Conservation (phyloP, 352 stramenopile genomes). For the Phytophthora melonis region DNA sequence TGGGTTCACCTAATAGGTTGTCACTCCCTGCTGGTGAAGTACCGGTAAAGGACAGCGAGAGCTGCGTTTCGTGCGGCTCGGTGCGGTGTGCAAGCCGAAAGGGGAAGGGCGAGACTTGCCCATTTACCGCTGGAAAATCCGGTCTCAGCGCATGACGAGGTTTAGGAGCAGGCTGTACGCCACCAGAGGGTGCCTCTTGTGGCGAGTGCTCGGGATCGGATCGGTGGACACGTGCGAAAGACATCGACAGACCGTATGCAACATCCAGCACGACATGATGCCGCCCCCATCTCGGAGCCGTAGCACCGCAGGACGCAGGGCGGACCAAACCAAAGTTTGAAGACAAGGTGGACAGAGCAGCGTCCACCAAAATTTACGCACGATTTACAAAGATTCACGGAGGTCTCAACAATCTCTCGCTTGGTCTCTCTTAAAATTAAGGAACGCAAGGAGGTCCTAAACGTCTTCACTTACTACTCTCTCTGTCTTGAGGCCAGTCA, state of each 20-base stretch:
- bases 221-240: conserved; percentile 11
- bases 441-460: neutral
- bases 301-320: conserved; percentile 7
- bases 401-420: neutral
- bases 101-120: conserved; percentile 19
- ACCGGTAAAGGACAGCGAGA: conserved; percentile 29
- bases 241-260: conserved; percentile 12
- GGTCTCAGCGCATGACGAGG: neutral
- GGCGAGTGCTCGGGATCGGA: neutral
- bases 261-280: conserved; percentile 15
- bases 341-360: conserved; percentile 11
- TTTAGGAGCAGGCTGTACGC: conserved; percentile 13
- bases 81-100: conserved; percentile 6
- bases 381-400: conserved; percentile 7
- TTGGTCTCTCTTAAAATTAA: neutral
- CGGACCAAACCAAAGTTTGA: conserved; percentile 12
- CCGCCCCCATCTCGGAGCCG: conserved; percentile 1
- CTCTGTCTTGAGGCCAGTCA: neutral
- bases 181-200: conserved; percentile 11
- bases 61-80: conserved; percentile 20
- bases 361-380: conserved; percentile 1
- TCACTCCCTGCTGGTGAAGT: neutral
- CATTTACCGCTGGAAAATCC: conserved; percentile 34
- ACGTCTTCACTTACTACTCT: neutral
- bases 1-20: conserved; percentile 16